Evolutionary conservation across 2,329 filamentous ascomycete genomes (phyloP).

Genomic region (Fusarium sp.): DNA sequence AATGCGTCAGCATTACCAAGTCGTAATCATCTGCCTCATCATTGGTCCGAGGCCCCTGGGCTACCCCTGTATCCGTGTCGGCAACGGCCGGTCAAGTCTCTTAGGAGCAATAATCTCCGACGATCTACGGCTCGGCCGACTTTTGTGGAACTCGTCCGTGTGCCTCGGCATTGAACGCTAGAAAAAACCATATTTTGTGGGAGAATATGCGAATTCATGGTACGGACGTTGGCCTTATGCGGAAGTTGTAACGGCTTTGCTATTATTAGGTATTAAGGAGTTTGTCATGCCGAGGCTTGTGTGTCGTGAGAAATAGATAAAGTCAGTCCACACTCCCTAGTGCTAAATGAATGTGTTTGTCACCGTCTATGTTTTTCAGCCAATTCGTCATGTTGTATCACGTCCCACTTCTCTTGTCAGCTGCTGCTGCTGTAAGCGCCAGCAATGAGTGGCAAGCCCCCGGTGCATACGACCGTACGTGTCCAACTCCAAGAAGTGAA

Average conservation of each 20-base stretch:
- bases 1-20: neutral
- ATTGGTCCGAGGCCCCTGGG: neutral
- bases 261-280: neutral
- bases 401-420: conserved; percentile 22
- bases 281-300: neutral
- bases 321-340: neutral
- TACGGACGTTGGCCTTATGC: neutral
- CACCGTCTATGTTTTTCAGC: neutral
- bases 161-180: conserved; percentile 27
- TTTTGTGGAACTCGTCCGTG: conserved; percentile 19
- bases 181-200: neutral
- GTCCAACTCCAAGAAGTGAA: too few relatives aligned
- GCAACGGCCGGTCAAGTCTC: neutral
- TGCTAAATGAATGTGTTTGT: neutral
- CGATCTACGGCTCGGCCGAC: neutral
- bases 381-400: conserved; percentile 30
- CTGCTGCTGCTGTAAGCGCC: conserved; percentile 25
- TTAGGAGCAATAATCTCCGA: conserved; percentile 17
- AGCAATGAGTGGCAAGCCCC: conserved; percentile 34
- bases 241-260: neutral
- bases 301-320: conserved; percentile 1
- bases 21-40: neutral
- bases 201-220: neutral
- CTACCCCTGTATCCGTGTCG: neutral
- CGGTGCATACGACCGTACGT: conserved; percentile 26